Evolutionary conservation across 345 rosid species (phyloP), one percentile per base, ranked within the genome.

Genomic region (Kandelia obovata): DNA sequence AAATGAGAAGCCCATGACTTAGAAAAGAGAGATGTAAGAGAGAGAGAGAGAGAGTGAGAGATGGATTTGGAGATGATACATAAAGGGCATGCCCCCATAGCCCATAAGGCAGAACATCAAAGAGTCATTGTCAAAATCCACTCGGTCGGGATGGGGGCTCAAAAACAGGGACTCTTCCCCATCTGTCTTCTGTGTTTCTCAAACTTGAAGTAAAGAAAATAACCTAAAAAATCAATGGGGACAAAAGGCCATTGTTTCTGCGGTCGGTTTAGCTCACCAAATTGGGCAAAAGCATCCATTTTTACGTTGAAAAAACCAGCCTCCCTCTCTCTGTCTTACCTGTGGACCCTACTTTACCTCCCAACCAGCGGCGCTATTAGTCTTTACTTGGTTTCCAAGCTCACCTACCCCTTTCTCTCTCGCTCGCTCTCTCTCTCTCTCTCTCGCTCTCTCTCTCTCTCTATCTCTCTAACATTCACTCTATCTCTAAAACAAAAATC

Each of bases 331-430:
- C 27, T 65, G n/a, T 19, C 5, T 1, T 21, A 4, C 2, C 0
- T 2, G 62, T 68, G 78, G 83, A 65, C 75, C 83, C 82, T 27
- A 77, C 65, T 46, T 27, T 46, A 53, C 47, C 5, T 43, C 49
- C 71, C 74, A 77, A 73, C 80, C 82, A 75, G 84, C 92, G 79
- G 88, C 83, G 83, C 85, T 78, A 70, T 64, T 74, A 65, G 78
- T 73, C 76, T 74, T 85, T 75, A 49, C 84, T 81, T 82, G 77
- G 71, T 81, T 82, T 83, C 88, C 72, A 87, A 82, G 83, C 72
- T 83, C 84, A 79, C 61, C 78, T 65, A 66, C 75, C 76, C 15
- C 53, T 21, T 5, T 9, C 5, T 2, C 11, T 2, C 26, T n/a
- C 51, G 11, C 46, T 35, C 47, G 28, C 28, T 35, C 34, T 13